These are phyloP conservation scores for Phytophthora niederhauseri DNA, from an alignment of 352 stramenopile genomes.

Conservation along the genomic window DNA sequence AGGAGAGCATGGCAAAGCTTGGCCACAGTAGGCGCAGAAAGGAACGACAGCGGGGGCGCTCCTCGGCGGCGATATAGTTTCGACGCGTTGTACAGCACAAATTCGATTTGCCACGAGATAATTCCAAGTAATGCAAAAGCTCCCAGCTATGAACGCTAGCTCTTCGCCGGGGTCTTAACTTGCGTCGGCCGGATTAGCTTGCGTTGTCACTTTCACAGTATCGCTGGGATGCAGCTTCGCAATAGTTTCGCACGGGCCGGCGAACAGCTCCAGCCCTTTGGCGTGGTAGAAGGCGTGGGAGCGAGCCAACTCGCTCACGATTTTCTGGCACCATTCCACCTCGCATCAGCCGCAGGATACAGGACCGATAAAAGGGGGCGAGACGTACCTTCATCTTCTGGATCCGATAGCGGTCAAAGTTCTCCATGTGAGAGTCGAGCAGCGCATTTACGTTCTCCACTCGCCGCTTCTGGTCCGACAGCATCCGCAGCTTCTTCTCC, in stretches of 20 bases:
- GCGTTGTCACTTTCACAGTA: slow-evolving; percentile 11
- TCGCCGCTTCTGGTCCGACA: slow-evolving; percentile 83
- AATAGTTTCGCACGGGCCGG: slow-evolving; percentile 53
- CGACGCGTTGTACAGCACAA: slow-evolving; percentile 5
- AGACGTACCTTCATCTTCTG: slow-evolving; percentile 78
- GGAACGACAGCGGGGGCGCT: slow-evolving; percentile 40
- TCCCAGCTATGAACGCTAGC: background rate
- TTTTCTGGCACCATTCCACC: slow-evolving; percentile 47
- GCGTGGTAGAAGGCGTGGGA: slow-evolving; percentile 82
- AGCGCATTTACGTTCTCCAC: slow-evolving; percentile 84
- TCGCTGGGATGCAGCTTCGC: slow-evolving; percentile 39
- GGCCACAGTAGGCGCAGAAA: slow-evolving; percentile 63
- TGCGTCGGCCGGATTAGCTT: slow-evolving; percentile 17
- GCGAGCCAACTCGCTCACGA: slow-evolving; percentile 70
- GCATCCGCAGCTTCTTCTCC: slow-evolving; percentile 82
- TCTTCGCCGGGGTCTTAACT: slow-evolving; percentile 4
- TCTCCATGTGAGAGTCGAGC: slow-evolving; percentile 73
- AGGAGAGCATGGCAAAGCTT: slow-evolving; percentile 72
- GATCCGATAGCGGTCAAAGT: slow-evolving; percentile 75
- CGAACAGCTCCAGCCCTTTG: slow-evolving; percentile 77
- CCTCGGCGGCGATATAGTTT: slow-evolving; percentile 29
- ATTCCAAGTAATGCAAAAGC: slow-evolving; percentile 5
- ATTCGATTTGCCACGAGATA: background rate
- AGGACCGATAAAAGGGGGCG: background rate
- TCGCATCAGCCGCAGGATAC: background rate